phyloP scores from a whole-genome alignment of 2,329 filamentous ascomycete genomes.

The Epichloe coenophiala region DNA sequence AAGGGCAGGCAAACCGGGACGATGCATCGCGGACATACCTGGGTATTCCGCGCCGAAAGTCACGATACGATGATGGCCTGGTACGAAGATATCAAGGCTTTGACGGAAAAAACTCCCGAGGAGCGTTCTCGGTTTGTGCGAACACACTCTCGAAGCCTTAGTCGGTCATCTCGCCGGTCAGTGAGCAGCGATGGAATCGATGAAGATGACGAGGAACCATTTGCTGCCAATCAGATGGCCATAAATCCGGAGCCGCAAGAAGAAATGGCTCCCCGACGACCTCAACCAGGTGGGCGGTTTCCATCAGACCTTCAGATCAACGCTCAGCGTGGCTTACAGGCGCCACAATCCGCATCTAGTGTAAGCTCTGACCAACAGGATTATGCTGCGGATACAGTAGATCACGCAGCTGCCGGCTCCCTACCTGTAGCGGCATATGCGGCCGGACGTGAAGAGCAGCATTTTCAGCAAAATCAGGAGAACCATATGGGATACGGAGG shows the following conservation, averaged over 20 bases:
- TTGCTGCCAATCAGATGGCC: constrained; percentile 33
- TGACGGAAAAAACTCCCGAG: constrained; percentile 80
- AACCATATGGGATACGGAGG: constrained; percentile 29
- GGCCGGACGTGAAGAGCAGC: constrained; percentile 12
- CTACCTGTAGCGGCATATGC: constrained; percentile 26
- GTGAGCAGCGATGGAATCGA: constrained; percentile 68
- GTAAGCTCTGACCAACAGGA: constrained; percentile 51
- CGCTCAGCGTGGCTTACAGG: constrained; percentile 63
- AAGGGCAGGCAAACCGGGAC: constrained; percentile 89
- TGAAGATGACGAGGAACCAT: constrained; percentile 53
- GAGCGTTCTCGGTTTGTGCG: constrained; percentile 81
- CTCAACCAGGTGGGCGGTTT: constrained; percentile 90
- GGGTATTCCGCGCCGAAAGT: constrained; percentile 58
- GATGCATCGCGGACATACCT: constrained; percentile 72
- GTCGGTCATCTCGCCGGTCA: constrained; percentile 48
- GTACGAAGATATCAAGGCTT: constrained; percentile 80
- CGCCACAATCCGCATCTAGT: constrained; percentile 67
- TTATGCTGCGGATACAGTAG: constrained; percentile 36
- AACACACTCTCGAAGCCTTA: constrained; percentile 65
- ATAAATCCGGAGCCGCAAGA: constrained; percentile 34
- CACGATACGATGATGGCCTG: constrained; percentile 96
- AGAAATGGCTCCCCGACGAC: constrained; percentile 47
- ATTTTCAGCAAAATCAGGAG: constrained; percentile 1
- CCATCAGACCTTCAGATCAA: constrained; percentile 86
- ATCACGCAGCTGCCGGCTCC: constrained; percentile 44